These are phyloP conservation scores for Penicillium herquei DNA, from an alignment of 495 filamentous ascomycete genomes.

Conservation along the genomic window DNA sequence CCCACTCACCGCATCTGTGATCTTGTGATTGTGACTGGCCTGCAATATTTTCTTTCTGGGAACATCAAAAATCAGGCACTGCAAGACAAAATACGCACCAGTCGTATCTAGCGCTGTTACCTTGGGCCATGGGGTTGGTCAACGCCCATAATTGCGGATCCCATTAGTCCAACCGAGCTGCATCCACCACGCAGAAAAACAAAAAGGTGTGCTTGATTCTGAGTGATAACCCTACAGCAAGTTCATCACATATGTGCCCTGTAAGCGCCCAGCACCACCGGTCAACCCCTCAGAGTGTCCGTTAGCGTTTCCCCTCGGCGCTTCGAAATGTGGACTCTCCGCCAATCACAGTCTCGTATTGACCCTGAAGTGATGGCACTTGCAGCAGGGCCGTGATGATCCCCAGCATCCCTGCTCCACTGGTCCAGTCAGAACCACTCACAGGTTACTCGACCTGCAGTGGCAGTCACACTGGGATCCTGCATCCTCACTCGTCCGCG, in stretches of 20 bases:
- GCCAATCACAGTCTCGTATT: conserved; percentile 11
- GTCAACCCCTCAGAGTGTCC: conserved; percentile 4
- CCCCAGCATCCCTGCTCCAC: conserved; percentile 22
- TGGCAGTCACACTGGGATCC: conserved; percentile 35
- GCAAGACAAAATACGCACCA: background rate
- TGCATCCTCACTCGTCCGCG: conserved; percentile 35
- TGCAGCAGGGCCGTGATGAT: conserved; percentile 29
- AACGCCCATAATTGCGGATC: background rate
- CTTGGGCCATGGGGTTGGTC: background rate
- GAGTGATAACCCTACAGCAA: conserved; percentile 1
- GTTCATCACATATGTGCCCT: conserved; percentile 3
- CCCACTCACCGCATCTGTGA: background rate
- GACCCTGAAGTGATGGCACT: conserved; percentile 17
- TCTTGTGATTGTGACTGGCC: conserved; percentile 3
- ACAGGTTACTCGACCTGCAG: conserved; percentile 26
- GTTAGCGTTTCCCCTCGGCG: conserved; percentile 22
- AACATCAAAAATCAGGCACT: background rate
- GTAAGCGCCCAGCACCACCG: conserved; percentile 11
- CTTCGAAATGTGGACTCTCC: conserved; percentile 14
- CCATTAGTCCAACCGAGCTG: conserved; percentile 1
- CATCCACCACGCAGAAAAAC: background rate
- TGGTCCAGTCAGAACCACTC: conserved; percentile 12
- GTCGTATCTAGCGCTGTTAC: background rate
- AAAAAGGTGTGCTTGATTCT: background rate
- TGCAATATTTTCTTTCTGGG: background rate